phyloP scores from a whole-genome alignment of 1,284 basidiomycete species.

The Ganoderma meredithae region DNA sequence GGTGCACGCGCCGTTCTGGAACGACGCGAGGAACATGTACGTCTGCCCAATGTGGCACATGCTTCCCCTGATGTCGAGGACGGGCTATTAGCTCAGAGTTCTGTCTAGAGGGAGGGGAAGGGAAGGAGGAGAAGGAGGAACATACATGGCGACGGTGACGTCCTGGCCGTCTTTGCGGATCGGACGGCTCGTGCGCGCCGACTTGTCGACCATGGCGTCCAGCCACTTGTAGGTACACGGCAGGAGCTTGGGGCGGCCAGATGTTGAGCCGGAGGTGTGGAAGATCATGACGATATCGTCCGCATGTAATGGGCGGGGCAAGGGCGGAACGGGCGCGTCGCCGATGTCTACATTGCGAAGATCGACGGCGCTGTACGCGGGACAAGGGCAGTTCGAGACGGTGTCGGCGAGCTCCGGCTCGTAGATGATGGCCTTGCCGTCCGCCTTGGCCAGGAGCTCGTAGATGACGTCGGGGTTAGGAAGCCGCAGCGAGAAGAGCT shows the following conservation, averaged over 20 bases:
- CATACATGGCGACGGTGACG: conserved; percentile 51
- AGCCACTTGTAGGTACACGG: conserved; percentile 71
- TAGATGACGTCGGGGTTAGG: conserved; percentile 71
- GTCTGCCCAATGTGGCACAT: conserved; percentile 43
- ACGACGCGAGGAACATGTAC: conserved; percentile 64
- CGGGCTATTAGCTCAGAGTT: conserved; percentile 13
- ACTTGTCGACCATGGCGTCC: conserved; percentile 61
- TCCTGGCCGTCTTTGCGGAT: conserved; percentile 60
- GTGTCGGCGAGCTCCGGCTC: conserved; percentile 53
- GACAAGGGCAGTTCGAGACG: conserved; percentile 52
- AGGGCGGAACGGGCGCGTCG: conserved; percentile 34
- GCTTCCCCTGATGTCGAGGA: conserved; percentile 36
- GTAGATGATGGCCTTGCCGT: conserved; percentile 65
- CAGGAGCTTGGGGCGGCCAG: conserved; percentile 75
- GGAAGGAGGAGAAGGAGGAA: neutral
- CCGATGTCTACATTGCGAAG: conserved; percentile 44
- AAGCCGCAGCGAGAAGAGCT: conserved; percentile 73
- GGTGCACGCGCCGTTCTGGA: conserved; percentile 76
- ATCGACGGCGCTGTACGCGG: conserved; percentile 51
- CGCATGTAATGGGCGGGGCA: conserved; percentile 35
- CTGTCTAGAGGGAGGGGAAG: neutral
- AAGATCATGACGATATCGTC: conserved; percentile 64
- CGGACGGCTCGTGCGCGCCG: conserved; percentile 58
- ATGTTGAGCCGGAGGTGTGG: conserved; percentile 79
- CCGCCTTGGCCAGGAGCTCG: conserved; percentile 63